phyloP scores from a whole-genome alignment of 495 filamentous ascomycete species.

The Penicillium subrubescens region DNA sequence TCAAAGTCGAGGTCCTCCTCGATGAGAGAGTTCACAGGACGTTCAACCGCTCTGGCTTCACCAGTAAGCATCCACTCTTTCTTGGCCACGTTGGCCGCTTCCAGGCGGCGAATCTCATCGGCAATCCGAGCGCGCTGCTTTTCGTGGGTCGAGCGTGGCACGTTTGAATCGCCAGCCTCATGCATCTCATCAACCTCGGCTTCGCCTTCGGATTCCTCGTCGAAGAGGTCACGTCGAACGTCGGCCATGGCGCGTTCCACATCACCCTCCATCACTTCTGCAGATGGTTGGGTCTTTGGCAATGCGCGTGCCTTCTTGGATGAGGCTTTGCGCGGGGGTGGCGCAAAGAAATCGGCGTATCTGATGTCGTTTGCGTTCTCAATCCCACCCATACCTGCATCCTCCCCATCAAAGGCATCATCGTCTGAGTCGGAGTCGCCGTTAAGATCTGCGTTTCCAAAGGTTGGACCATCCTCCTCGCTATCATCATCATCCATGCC shows the following conservation, averaged over 20 bases:
- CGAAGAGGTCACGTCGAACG: constrained; percentile 89
- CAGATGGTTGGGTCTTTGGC: constrained; percentile 51
- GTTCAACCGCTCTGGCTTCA: constrained; percentile 79
- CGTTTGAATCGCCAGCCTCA: constrained; percentile 49
- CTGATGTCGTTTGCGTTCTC: constrained; percentile 82
- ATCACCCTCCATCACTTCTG: constrained; percentile 56
- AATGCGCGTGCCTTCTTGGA: constrained; percentile 50
- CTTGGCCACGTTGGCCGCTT: constrained; percentile 87
- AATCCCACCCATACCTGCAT: constrained; percentile 48
- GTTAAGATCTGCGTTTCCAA: constrained; percentile 67
- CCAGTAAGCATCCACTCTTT: constrained; percentile 88
- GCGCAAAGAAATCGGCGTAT: constrained; percentile 90
- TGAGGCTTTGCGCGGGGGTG: constrained; percentile 70
- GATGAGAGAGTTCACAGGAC: constrained; percentile 87
- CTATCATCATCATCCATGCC: constrained; percentile 48
- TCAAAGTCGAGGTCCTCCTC: constrained; percentile 97
- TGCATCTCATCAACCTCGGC: constrained; percentile 38
- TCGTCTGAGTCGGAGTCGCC: constrained; percentile 59
- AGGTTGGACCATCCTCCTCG: constrained; percentile 75
- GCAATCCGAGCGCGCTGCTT: constrained; percentile 80
- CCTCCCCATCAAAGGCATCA: constrained; percentile 45
- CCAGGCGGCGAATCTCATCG: constrained; percentile 87
- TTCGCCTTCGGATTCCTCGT: constrained; percentile 50
- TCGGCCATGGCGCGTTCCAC: constrained; percentile 86
- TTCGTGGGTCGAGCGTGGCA: constrained; percentile 76